A percentile compares a stretch with the other conserved stretches of the same genome.
phyloP scores from a whole-genome alignment of 2,329 filamentous ascomycete species.

The Lasiodiplodia sp. region DNA sequence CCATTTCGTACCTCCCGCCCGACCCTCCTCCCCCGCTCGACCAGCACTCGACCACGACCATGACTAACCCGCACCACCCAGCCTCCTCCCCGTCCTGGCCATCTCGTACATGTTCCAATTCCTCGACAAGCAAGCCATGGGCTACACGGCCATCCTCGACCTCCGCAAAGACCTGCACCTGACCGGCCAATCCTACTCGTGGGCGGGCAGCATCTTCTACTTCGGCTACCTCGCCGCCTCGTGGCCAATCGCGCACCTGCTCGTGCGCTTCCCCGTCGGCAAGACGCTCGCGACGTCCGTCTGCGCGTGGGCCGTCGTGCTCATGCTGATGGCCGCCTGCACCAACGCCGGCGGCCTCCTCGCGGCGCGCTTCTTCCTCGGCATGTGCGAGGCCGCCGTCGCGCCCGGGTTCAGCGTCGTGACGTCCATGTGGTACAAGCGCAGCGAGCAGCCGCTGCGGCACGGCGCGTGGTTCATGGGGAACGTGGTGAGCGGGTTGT shows the following conservation, averaged over 20 bases:
- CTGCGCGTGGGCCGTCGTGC: constrained; percentile 18
- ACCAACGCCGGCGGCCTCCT: constrained; percentile 36
- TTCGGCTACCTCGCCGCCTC: constrained; percentile 32
- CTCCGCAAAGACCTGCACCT: constrained; percentile 35
- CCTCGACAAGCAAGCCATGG: constrained; percentile 35
- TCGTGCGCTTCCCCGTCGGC: constrained; percentile 30
- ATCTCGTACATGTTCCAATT: constrained; percentile 36
- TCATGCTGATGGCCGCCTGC: constrained; percentile 10
- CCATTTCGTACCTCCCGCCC: too few species aligned
- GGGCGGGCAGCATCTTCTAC: constrained; percentile 38
- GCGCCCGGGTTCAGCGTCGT: constrained; percentile 42
- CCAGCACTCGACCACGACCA: too few species aligned
- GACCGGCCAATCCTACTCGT: constrained; percentile 37
- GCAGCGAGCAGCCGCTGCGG: constrained; percentile 7
- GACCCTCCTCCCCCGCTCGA: too few species aligned
- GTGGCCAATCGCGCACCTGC: constrained; percentile 23
- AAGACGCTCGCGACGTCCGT: constrained; percentile 27
- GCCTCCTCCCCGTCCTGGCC: constrained; percentile 34
- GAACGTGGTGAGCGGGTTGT: constrained; percentile 2
- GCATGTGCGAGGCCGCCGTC: constrained; percentile 36
- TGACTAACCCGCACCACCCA: not conserved
- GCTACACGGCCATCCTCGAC: constrained; percentile 37
- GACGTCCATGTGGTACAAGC: constrained; percentile 37
- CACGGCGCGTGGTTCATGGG: constrained; percentile 30
- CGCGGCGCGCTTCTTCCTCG: constrained; percentile 37